These are phyloP conservation scores for Mortierella sp. DNA, from an alignment of 371 early-diverging fungal genomes.

Conservation along the genomic window DNA sequence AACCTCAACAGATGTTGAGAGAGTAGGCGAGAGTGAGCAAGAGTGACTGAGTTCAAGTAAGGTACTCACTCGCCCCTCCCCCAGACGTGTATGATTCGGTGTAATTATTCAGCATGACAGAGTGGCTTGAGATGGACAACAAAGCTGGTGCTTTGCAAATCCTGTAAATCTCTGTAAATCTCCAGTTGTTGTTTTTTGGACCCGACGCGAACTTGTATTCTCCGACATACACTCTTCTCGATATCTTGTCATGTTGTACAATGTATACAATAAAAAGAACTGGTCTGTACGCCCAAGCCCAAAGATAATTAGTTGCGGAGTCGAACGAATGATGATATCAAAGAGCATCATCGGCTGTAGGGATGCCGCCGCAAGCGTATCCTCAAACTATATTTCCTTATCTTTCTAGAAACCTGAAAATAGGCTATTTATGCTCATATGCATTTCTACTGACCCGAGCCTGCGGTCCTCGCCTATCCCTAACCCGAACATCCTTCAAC, in stretches of 20 bases:
- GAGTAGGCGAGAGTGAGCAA: not conserved
- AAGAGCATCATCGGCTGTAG: slow-evolving; percentile 3
- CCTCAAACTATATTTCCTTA: too few species aligned
- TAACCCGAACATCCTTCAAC: too few species aligned
- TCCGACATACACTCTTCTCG: not conserved
- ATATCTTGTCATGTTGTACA: not conserved
- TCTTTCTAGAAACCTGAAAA: too few species aligned
- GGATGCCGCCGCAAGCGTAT: too few species aligned
- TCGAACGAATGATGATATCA: slow-evolving; percentile 4
- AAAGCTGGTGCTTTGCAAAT: too few species aligned
- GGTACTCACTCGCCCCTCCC: too few species aligned
- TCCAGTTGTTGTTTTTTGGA: too few species aligned
- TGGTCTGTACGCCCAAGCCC: not conserved
- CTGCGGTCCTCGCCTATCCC: too few species aligned
- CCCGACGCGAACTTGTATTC: not conserved
- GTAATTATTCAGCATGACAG: slow-evolving; percentile 7
- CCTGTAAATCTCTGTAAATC: too few species aligned
- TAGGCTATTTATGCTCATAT: too few species aligned
- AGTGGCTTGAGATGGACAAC: not conserved
- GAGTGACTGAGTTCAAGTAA: not conserved
- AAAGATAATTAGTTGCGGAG: not conserved
- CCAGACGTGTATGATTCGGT: not conserved
- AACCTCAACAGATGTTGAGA: not conserved
- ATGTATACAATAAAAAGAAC: not conserved
- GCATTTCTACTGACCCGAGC: too few species aligned